Percentiles rank a stretch among this genome's conserved stretches.
phyloP scores from a whole-genome alignment of 345 rosid genomes.

The Brassica carinata region DNA sequence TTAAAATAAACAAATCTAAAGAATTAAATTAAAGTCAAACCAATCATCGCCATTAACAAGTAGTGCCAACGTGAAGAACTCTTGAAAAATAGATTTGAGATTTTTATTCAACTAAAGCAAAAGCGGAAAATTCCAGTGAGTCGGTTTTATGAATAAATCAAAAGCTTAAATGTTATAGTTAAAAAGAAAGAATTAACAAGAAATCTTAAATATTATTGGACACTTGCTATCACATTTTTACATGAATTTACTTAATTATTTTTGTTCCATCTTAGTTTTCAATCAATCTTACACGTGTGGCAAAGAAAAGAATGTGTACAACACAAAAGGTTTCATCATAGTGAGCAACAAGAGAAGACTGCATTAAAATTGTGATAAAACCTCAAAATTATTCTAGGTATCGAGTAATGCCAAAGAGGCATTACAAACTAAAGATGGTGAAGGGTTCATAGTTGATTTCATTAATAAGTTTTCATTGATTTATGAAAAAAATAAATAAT shows the following conservation, averaged over 20 bases:
- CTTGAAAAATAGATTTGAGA: too few species aligned
- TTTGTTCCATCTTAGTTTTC: neutral
- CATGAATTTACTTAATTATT: neutral
- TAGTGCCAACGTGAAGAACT: too few species aligned
- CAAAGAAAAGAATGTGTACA: neutral
- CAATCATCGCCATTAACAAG: too few species aligned
- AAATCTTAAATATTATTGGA: too few species aligned
- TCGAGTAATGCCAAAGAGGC: neutral
- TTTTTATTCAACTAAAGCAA: too few species aligned
- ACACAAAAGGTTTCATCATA: neutral
- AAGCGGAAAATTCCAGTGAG: too few species aligned
- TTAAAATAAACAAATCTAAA: too few species aligned
- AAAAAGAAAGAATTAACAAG: too few species aligned
- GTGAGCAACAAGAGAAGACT: neutral
- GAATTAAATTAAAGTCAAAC: too few species aligned
- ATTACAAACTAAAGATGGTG: neutral
- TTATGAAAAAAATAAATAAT: neutral
- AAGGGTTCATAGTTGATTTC: neutral
- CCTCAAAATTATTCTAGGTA: neutral
- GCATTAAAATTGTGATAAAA: neutral
- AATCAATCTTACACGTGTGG: neutral
- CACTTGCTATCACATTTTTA: too few species aligned
- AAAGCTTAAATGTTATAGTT: too few species aligned
- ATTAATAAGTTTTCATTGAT: neutral
- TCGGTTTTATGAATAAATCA: too few species aligned